Evolutionary conservation across 192 early-diverging fungal species (phyloP).

Genomic region (Linnemannia exigua): DNA sequence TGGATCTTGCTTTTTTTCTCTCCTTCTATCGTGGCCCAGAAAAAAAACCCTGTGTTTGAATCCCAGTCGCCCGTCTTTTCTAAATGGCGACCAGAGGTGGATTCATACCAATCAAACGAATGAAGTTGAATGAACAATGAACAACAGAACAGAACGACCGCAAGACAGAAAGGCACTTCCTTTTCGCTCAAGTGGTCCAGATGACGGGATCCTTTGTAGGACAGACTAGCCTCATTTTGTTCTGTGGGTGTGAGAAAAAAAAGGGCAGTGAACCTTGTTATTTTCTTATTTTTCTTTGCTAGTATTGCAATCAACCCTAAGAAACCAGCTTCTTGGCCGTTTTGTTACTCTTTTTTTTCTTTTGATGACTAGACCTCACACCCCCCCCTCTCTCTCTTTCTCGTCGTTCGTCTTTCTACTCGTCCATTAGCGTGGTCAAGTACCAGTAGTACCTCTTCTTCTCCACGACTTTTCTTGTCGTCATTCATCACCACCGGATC

Average conservation of each 20-base stretch:
- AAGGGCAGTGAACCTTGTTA: conserved; percentile 2
- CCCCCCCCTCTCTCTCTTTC: neutral
- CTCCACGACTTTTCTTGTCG: neutral
- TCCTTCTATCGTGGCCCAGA: neutral
- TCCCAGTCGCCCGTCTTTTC: neutral
- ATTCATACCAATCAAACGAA: neutral
- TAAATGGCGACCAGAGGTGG: neutral
- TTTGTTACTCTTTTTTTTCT: neutral
- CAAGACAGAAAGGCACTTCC: neutral
- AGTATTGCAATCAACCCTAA: neutral
- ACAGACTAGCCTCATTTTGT: conserved; percentile 7
- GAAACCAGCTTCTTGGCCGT: conserved; percentile 8
- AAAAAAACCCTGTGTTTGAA: neutral
- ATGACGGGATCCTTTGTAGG: conserved; percentile 5
- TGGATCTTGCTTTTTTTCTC: neutral
- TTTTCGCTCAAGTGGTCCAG: neutral
- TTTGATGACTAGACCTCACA: neutral
- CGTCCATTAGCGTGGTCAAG: neutral
- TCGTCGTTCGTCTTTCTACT: neutral
- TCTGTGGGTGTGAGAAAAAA: conserved; percentile 9
- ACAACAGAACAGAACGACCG: neutral
- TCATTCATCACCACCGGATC: neutral
- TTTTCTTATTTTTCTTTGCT: neutral
- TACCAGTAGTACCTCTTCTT: neutral
- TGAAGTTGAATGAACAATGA: neutral